Base-by-base conservation (phyloP, 805 yeast species). In the Monosporozyma aerobia region DNA sequence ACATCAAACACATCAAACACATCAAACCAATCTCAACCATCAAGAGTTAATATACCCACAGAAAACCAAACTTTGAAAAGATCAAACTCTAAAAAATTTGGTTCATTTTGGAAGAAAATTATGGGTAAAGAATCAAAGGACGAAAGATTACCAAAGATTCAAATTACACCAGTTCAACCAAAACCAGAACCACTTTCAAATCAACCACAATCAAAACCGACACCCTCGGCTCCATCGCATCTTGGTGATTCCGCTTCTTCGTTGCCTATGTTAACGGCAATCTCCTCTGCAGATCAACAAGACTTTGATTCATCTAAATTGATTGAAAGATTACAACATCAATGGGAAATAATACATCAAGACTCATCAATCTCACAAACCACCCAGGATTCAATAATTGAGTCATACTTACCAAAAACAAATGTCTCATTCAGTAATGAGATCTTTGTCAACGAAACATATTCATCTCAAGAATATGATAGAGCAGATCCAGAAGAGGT, bases 381-480 rank as follows among this genome's bases (percentile, higher is more conserved):
- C 35, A n/a, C 33, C 14, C 33, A 19, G 9, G 33, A 33, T 22
- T 47, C 53, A 8, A 44, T 33, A n/a, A 35, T 47, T 43, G 45
- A 43, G 25, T 47, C 49, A 23, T 35, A 37, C 33, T 32, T 45
- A 3, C 13, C 39, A 14, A 44, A 43, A 19, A 59, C 60, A 50
- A 40, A 55, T 29, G 59, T 64, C 23, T 58, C 63, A 47, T 67
- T 67, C 48, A 57, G 63, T 13, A 51, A 57, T 16, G 63, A 59
- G 35, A 55, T 67, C n/a, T 63, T 56, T 44, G 59, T 67, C 22
- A 56, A 54, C 25, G 65, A 65, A 47, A 66, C 69, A 3, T 65
- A 59, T 57, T 57, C 67, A 10, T 52, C 65, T 3, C 46, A 23
- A 8, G 70, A 64, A 46, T 67, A 67, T 44, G 58, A 57, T 9